These are phyloP conservation scores for Acanthamoeba divionensis DNA, from an alignment of 208 protist species.

Conservation along the genomic window DNA sequence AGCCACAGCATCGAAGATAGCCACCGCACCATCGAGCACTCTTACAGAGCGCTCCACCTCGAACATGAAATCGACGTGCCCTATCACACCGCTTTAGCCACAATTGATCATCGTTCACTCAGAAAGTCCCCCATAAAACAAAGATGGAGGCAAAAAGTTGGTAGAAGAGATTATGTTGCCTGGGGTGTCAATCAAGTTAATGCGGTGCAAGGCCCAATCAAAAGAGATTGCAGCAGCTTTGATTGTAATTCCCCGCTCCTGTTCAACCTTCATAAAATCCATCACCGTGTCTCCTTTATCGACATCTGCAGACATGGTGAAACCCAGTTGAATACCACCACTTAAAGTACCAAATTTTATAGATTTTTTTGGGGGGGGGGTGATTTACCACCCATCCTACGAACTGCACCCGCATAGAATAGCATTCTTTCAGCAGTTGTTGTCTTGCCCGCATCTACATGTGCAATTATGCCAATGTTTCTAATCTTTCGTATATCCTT, in stretches of 20 bases:
- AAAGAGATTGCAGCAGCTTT: constrained; percentile 91
- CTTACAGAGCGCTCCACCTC: constrained; percentile 94
- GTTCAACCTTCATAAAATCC: constrained; percentile 95
- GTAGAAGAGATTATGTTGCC: constrained; percentile 31
- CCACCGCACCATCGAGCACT: constrained; percentile 94
- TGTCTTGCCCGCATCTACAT: constrained; percentile 95
- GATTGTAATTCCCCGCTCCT: constrained; percentile 95
- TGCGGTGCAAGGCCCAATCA: constrained; percentile 81
- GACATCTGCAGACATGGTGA: constrained; percentile 79
- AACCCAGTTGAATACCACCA: constrained; percentile 72
- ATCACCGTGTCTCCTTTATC: constrained; percentile 94
- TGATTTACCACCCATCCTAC: not conserved
- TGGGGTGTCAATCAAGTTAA: constrained; percentile 95
- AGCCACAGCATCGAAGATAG: constrained; percentile 92
- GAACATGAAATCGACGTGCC: constrained; percentile 95
- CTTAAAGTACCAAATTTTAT: too few relatives aligned
- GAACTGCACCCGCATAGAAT: constrained; percentile 82
- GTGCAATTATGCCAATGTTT: constrained; percentile 93
- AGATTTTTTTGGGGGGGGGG: not conserved
- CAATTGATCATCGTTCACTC: too few relatives aligned
- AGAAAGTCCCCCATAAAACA: too few relatives aligned
- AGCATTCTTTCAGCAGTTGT: constrained; percentile 94
- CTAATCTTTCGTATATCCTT: too few relatives aligned
- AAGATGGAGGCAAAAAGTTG: too few relatives aligned
- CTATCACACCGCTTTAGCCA: too few relatives aligned